A percentile compares a stretch with the other conserved stretches of the same genome.
These are phyloP conservation scores for Dysphania ambrosioides DNA, from an alignment of 148 eudicot genomes.

Conservation along the genomic window DNA sequence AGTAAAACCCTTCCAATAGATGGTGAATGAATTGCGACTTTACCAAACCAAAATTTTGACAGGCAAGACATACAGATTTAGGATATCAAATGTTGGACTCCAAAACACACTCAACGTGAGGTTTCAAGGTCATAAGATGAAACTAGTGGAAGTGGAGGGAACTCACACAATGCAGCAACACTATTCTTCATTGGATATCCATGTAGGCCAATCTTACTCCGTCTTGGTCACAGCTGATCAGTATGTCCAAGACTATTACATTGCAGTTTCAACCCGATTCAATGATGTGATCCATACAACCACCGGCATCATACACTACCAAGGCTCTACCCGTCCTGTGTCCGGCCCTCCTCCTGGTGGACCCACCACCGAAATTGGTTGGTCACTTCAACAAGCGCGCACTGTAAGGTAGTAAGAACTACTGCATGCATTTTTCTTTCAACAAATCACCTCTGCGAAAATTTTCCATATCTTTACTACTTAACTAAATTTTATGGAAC, in stretches of 20 bases:
- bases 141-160: slow-evolving; percentile 85
- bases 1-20: neutral
- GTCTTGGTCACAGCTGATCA: slow-evolving; percentile 66
- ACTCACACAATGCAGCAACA: slow-evolving; percentile 66
- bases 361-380: slow-evolving; percentile 47
- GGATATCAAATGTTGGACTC: slow-evolving; percentile 84
- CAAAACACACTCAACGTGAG: slow-evolving; percentile 60
- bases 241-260: slow-evolving; percentile 55
- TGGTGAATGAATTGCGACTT: no score
- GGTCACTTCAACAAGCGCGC: slow-evolving; percentile 65
- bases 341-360: slow-evolving; percentile 60
- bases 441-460: no score
- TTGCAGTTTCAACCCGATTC: slow-evolving; percentile 68
- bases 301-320: slow-evolving; percentile 62
- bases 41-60: neutral
- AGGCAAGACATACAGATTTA: slow-evolving; percentile 81
- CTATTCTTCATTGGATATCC: slow-evolving; percentile 65
- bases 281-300: slow-evolving; percentile 33
- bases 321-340: slow-evolving; percentile 42
- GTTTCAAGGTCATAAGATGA: slow-evolving; percentile 68
- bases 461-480: no score
- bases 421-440: neutral
- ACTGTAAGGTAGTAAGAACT: slow-evolving; percentile 41
- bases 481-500: neutral
- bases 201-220: slow-evolving; percentile 81